phyloP scores from a whole-genome alignment of 1,284 basidiomycete species.

The Bondarzewia mesenterica region DNA sequence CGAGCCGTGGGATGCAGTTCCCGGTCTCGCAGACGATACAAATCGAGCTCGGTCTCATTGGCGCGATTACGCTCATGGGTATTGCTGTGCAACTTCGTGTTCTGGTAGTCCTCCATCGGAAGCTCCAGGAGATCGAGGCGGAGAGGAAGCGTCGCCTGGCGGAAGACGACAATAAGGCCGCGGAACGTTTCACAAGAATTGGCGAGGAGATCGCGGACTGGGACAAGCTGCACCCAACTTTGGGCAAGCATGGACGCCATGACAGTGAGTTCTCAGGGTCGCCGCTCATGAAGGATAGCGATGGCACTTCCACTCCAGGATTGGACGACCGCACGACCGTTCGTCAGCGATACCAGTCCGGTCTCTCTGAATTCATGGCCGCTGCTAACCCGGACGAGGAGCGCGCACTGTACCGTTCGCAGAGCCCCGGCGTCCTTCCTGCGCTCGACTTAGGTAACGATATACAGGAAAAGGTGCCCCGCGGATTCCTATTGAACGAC shows the following conservation, averaged over 20 bases:
- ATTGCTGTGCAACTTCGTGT: slow-evolving; percentile 87
- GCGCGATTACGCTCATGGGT: slow-evolving; percentile 76
- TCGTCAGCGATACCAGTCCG: slow-evolving; percentile 52
- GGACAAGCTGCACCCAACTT: slow-evolving; percentile 77
- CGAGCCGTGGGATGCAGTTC: slow-evolving; percentile 60
- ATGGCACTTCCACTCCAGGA: slow-evolving; percentile 30
- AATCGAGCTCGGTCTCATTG: slow-evolving; percentile 87
- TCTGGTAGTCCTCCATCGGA: slow-evolving; percentile 69
- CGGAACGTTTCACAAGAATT: slow-evolving; percentile 61
- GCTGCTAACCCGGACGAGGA: slow-evolving; percentile 54
- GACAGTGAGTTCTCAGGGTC: slow-evolving; percentile 48
- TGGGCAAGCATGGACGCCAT: slow-evolving; percentile 50
- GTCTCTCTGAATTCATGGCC: slow-evolving; percentile 64
- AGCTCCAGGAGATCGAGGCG: slow-evolving; percentile 71
- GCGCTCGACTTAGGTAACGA: slow-evolving; percentile 65
- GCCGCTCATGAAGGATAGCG: slow-evolving; percentile 25
- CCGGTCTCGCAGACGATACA: slow-evolving; percentile 87
- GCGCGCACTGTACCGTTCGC: slow-evolving; percentile 37
- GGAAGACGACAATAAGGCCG: slow-evolving; percentile 69
- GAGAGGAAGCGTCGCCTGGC: slow-evolving; percentile 71
- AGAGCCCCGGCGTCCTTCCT: slow-evolving; percentile 55
- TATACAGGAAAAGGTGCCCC: slow-evolving; percentile 65
- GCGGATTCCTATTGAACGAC: slow-evolving; percentile 46
- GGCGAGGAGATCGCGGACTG: slow-evolving; percentile 74
- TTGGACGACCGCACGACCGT: slow-evolving; percentile 41